phyloP scores from a whole-genome alignment of 1,284 basidiomycete species.

The Takashimella koratensis region DNA sequence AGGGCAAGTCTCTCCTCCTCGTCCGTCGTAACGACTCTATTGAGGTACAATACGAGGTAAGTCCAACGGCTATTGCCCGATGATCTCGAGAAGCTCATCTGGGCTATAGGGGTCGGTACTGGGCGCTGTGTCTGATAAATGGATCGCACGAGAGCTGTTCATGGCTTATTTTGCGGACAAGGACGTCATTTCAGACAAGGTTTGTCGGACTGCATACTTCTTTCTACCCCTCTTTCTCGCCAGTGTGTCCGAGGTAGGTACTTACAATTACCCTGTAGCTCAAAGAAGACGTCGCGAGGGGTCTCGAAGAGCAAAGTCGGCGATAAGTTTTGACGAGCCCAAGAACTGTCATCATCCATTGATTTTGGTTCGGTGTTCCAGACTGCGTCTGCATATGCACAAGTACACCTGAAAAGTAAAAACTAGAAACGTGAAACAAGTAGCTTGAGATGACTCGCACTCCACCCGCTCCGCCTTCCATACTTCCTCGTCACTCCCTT shows the following conservation, averaged over 20 bases:
- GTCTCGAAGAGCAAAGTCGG: constrained; percentile 22
- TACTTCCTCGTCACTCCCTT: too few relatives aligned
- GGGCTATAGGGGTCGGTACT: constrained; percentile 39
- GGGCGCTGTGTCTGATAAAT: constrained; percentile 42
- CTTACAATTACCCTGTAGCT: constrained; percentile 24
- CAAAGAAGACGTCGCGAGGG: constrained; percentile 34
- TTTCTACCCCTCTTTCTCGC: too few relatives aligned
- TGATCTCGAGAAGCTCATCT: not conserved
- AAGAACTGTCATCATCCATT: too few relatives aligned
- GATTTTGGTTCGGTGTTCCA: too few relatives aligned
- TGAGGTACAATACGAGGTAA: constrained; percentile 46
- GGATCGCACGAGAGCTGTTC: constrained; percentile 48
- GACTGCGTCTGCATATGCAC: too few relatives aligned
- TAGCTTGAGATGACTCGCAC: too few relatives aligned
- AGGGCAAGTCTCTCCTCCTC: constrained; percentile 51
- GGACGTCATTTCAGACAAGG: constrained; percentile 45
- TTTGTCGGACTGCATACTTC: too few relatives aligned
- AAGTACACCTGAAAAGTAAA: too few relatives aligned
- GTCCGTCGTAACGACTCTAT: constrained; percentile 37
- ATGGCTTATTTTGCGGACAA: constrained; percentile 50
- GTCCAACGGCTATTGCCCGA: constrained; percentile 1
- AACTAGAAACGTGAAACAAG: too few relatives aligned
- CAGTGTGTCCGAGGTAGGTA: too few relatives aligned
- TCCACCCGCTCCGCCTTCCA: too few relatives aligned
- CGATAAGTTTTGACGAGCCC: too few relatives aligned